phyloP scores from a whole-genome alignment of 768 basidiomycete genomes.

The Trametes elegans region DNA sequence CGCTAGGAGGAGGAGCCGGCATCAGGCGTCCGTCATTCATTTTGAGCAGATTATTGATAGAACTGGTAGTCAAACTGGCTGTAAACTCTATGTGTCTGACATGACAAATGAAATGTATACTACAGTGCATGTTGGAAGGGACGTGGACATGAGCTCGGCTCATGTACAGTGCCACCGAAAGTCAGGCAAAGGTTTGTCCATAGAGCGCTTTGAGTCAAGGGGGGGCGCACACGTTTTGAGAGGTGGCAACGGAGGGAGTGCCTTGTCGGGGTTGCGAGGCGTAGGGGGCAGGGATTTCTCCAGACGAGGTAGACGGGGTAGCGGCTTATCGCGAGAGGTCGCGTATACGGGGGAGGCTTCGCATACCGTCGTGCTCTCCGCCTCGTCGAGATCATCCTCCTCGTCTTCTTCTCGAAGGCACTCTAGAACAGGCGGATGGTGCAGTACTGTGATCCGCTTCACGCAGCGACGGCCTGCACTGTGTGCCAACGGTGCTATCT shows the following conservation, averaged over 20 bases:
- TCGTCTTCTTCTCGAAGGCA: constrained; percentile 6
- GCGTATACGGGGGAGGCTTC: constrained; percentile 3
- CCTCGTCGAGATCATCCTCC: constrained; percentile 4
- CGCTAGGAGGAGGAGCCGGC: not conserved
- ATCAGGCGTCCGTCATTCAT: no score
- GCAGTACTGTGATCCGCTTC: constrained; percentile 8
- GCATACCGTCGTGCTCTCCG: constrained; percentile 12
- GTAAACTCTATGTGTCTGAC: no score
- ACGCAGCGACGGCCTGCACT: constrained; percentile 10
- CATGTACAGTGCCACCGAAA: no score
- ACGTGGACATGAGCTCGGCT: not conserved
- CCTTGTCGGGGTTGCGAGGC: not conserved
- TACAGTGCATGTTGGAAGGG: not conserved
- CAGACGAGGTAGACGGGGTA: not conserved
- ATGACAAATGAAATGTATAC: no score
- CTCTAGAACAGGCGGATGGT: not conserved
- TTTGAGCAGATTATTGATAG: no score
- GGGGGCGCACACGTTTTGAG: no score
- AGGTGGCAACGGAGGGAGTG: not conserved
- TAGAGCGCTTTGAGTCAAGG: not conserved
- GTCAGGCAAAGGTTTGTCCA: no score
- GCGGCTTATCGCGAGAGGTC: not conserved
- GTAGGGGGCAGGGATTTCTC: constrained; percentile 6
- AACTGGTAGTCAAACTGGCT: no score
- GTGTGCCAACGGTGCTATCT: not conserved